Conservation (phyloP, 2,329 filamentous ascomycete species). For the Celoporthe dispersa region DNA sequence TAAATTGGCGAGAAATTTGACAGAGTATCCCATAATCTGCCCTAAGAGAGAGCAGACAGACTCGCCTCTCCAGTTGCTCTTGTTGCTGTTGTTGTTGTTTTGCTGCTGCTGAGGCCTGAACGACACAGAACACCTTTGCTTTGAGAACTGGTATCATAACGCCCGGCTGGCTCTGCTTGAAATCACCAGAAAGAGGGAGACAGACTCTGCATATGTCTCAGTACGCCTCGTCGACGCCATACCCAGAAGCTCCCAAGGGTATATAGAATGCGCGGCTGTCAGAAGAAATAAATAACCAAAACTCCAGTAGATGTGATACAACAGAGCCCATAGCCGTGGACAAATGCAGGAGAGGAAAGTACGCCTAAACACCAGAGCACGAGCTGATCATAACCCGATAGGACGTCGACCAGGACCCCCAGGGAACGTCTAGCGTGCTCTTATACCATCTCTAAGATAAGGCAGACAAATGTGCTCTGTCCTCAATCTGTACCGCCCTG, state of each 20-base stretch:
- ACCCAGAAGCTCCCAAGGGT: background rate
- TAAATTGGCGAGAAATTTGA: background rate
- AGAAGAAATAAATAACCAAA: background rate
- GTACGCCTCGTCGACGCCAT: background rate
- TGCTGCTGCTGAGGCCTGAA: background rate
- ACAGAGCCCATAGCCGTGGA: background rate
- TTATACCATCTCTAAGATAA: background rate
- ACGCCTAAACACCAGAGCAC: background rate
- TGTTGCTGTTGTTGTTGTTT: background rate
- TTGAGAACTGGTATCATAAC: background rate
- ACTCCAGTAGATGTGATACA: background rate
- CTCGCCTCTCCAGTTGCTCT: background rate
- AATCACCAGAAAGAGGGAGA: background rate
- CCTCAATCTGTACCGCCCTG: constrained; percentile 59
- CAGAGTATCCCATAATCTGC: no score
- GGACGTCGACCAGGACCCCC: background rate
- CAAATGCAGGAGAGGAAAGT: background rate
- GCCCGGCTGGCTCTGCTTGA: background rate
- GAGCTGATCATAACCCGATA: background rate
- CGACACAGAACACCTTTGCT: background rate
- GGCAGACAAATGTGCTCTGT: constrained; percentile 38
- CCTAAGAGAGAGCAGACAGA: no score
- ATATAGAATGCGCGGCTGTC: background rate
- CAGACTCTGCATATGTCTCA: background rate
- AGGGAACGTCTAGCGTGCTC: background rate